Evolutionary conservation across 139 green algal genomes (phyloP).

Genomic region (Picochlorum sp.): DNA sequence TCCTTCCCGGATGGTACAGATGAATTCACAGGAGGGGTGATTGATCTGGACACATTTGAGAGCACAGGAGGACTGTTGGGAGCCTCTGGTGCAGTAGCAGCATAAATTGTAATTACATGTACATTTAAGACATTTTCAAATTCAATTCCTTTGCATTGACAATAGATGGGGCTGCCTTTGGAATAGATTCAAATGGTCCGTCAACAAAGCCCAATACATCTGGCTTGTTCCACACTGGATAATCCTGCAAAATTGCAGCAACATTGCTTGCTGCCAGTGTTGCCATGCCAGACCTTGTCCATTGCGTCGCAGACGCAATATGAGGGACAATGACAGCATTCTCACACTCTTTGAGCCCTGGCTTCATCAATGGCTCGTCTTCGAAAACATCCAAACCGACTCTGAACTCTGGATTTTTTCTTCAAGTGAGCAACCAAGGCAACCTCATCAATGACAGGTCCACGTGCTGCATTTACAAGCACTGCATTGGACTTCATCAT

Average conservation of each 20-base stretch:
- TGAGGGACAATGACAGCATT: slow-evolving; percentile 97
- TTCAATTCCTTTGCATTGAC: slow-evolving; percentile 90
- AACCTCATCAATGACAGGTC: slow-evolving; percentile 85
- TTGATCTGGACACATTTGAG: slow-evolving; percentile 5
- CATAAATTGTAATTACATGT: background rate
- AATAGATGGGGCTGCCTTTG: slow-evolving; percentile 77
- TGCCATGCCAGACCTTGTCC: slow-evolving; percentile 84
- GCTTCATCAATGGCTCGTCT: slow-evolving; percentile 92
- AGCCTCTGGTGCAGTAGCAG: background rate
- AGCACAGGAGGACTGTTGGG: slow-evolving; percentile 10
- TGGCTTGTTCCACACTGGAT: slow-evolving; percentile 58
- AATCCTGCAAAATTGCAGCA: slow-evolving; percentile 55
- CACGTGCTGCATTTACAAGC: slow-evolving; percentile 88
- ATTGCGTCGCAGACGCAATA: slow-evolving; percentile 92
- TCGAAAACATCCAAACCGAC: slow-evolving; percentile 92
- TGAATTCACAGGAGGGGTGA: slow-evolving; percentile 9
- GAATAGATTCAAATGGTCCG: slow-evolving; percentile 56
- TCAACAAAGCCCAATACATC: slow-evolving; percentile 85
- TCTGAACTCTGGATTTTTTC: slow-evolving; percentile 84
- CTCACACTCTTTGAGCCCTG: slow-evolving; percentile 74
- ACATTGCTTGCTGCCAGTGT: slow-evolving; percentile 92
- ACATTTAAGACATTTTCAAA: slow-evolving; percentile 24
- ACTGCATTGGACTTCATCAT: slow-evolving; percentile 92
- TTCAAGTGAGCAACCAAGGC: slow-evolving; percentile 90
- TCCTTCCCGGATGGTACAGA: slow-evolving; percentile 16